phyloP scores from a whole-genome alignment of 257 asterid species.

The Linaria vulgaris region DNA sequence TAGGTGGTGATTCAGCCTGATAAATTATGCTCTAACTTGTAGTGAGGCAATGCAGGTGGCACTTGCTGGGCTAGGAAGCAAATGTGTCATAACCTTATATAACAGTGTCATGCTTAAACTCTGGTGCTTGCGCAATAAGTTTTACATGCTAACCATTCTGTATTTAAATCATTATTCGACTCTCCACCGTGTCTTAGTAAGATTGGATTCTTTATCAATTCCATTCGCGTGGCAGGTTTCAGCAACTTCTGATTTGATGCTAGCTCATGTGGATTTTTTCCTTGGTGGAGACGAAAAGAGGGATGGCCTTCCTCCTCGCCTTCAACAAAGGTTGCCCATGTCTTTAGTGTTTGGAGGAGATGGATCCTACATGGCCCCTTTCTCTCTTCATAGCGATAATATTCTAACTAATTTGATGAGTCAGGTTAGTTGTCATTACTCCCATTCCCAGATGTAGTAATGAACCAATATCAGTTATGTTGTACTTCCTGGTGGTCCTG shows the following conservation, averaged over 20 bases:
- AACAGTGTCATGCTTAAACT: neutral
- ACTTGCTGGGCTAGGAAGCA: neutral
- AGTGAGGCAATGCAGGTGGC: neutral
- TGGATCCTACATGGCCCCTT: slow-evolving; percentile 92
- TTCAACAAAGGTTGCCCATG: slow-evolving; percentile 79
- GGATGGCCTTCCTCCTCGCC: slow-evolving; percentile 80
- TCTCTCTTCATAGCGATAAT: slow-evolving; percentile 73
- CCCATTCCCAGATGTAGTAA: slow-evolving; percentile 16
- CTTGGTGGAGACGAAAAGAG: slow-evolving; percentile 96
- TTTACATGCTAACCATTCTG: neutral
- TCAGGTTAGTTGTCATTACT: slow-evolving; percentile 53
- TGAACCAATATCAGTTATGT: slow-evolving; percentile 9
- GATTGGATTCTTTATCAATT: no score
- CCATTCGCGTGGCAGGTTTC: slow-evolving; percentile 56
- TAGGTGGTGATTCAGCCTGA: slow-evolving; percentile 6
- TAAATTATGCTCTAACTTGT: neutral
- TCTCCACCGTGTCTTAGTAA: no score
- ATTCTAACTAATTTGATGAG: slow-evolving; percentile 76
- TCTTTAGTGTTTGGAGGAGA: slow-evolving; percentile 83
- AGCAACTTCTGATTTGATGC: slow-evolving; percentile 84
- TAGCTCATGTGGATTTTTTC: slow-evolving; percentile 82
- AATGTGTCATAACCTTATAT: neutral
- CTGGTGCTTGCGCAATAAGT: slow-evolving; percentile 5
- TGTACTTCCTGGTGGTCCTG: slow-evolving; percentile 23
- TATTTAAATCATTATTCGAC: slow-evolving; percentile 9